Evolutionary conservation across 83 land plant genomes (phyloP).

Genomic region (Thuja plicata): DNA sequence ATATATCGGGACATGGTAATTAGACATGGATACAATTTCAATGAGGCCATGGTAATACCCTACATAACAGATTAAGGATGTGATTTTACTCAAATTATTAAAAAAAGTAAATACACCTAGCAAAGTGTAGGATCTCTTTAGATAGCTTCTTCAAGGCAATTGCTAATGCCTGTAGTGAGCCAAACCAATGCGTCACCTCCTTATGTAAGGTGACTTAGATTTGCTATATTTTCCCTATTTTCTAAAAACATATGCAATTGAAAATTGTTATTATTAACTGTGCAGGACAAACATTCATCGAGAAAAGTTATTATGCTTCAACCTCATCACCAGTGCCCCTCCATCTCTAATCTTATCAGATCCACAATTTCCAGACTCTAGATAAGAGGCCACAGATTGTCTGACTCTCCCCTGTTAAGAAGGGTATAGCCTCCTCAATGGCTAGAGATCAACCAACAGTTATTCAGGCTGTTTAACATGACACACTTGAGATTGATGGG

Average conservation of each 20-base stretch:
- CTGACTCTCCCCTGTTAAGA: neutral
- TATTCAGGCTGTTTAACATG: neutral
- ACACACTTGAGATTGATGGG: neutral
- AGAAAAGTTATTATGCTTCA: no score
- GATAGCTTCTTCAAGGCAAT: neutral
- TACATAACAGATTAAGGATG: neutral
- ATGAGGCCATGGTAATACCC: neutral
- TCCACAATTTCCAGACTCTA: no score
- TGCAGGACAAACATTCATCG: no score
- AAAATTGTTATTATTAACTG: no score
- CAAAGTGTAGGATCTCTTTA: neutral
- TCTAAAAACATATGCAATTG: neutral
- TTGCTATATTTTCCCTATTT: neutral
- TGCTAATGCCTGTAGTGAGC: neutral
- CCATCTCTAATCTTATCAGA: no score
- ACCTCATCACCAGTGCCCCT: no score
- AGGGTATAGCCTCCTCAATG: neutral
- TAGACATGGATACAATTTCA: neutral
- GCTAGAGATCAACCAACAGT: neutral
- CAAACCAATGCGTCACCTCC: neutral
- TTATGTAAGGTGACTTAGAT: neutral
- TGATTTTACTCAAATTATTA: neutral
- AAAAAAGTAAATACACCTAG: neutral
- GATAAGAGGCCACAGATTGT: no score
- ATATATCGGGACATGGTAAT: neutral